Evolutionary conservation across 2,329 filamentous ascomycete genomes (phyloP), one percentile per base, ranked within the genome.

Genomic region (Cercospora berteroae): DNA sequence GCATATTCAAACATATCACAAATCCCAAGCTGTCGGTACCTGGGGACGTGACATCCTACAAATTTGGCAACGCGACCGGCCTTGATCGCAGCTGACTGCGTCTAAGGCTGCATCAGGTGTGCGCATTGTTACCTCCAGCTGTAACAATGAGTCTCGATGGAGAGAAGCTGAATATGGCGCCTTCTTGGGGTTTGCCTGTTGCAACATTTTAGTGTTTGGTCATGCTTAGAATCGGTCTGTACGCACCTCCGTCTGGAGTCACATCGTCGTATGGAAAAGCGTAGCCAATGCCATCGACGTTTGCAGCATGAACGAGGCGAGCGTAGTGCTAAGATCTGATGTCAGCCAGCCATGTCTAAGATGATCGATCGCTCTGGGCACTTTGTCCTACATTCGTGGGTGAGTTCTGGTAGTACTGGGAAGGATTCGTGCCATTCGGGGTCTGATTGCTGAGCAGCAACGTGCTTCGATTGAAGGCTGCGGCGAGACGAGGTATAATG

Each of bases 381-480:
- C 5, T 27, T 50, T 20, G 20, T 23, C 75, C 71, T 60, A 77
- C 76, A 61, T 77, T 77, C 9, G 76, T 78, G 10, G 70, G 70
- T 31, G 70, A 20, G 48, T 72, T 70, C 36, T 69, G 68, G 58
- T 77, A 78, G 63, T 77, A 78, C 69, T 76, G 73, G 18, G 57
- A 42, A 25, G 75, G 68, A 9, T 62, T 67, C 13, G 70, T 72
- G 8, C 73, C 72, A 64, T 83, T 65, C 71, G 82, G 75, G 71
- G 79, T 69, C 73, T 69, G 72, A 23, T 77, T 77, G 13, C 78
- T 75, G 5, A 79, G 75, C 60, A 91, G 79, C 68, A 95, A 79
- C 10, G 90, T 94, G 36, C 86, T 88, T 23, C 92, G 85, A 79
- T 94, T 93, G 74, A 94, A 87, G 0, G 89, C 90, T 1, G 92